Evolutionary conservation across 371 early-diverging fungal species (phyloP), one percentile per base, ranked within the genome.

Genomic region (Paraphysoderma sedebokerense): DNA sequence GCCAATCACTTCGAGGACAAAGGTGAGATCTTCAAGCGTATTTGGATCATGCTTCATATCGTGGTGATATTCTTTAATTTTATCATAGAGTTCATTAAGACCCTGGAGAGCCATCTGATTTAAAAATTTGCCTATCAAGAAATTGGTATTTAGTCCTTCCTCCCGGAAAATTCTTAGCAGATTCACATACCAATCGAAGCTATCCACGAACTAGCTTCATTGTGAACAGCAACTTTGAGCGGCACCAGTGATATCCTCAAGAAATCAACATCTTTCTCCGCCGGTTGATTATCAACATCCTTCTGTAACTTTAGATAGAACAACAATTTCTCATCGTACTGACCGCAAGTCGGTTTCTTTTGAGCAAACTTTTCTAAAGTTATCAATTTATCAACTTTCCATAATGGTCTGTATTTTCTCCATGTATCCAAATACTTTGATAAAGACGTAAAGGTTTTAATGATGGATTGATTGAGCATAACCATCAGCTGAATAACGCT

Each of bases 341-440:
- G 52, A 5, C 63, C 58, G 8, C 70, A 64, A 6, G 62, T 52
- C 5, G 75, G 73, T 47, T 67, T 70, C 50, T 74, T 74, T 23
- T 65, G 64, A 1, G 73, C 67, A 56, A 74, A 74, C 51, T 74
- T 74, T 52, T 74, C 75, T 30, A 74, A 52, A 4, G 71, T 74
- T 12, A 67, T 61, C 19, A 60, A 65, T 57, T 74, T 72, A 54
- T 74, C 75, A 2, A 74, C 71, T 49, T 71, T 72, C 75, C 75
- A 74, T n/a, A 74, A 48, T 7, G 75, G 75, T 11, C 67, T 50
- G 38, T 72, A 74, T 54, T 68, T 74, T 40, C 73, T 42, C 70
- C 72, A 74, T 2, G 62, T 47, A 28, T 74, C 75, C 32, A 74
- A 47, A 62, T 63, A 74, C 35, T 56, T 66, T 40, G 57, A 56